These are phyloP conservation scores for Diaporthe nobilis DNA, from an alignment of 2,329 filamentous ascomycete genomes.

Conservation along the genomic window DNA sequence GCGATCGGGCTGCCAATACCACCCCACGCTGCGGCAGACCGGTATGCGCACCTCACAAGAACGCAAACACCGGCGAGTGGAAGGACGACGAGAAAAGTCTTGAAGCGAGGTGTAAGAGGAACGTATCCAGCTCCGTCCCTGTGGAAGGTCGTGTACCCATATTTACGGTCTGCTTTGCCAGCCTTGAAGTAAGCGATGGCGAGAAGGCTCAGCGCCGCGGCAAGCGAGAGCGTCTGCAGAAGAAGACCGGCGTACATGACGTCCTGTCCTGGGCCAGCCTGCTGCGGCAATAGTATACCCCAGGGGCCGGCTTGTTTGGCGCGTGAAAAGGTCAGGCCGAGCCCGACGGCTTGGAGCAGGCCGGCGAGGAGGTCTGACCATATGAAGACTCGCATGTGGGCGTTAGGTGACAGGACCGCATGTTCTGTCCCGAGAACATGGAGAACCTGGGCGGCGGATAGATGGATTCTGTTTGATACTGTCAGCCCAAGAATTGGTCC, in stretches of 20 bases:
- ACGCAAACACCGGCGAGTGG: conserved; percentile 46
- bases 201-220: conserved; percentile 46
- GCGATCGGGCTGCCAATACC: conserved; percentile 47
- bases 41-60: conserved; percentile 48
- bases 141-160: conserved; percentile 51
- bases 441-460: conserved; percentile 47
- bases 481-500: neutral
- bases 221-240: conserved; percentile 47
- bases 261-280: conserved; percentile 34
- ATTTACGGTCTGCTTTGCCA: conserved; percentile 43
- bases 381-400: conserved; percentile 47
- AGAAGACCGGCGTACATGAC: conserved; percentile 48
- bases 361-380: conserved; percentile 47
- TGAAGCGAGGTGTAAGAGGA: conserved; percentile 46
- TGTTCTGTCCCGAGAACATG: conserved; percentile 49
- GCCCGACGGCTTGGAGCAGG: conserved; percentile 47
- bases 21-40: conserved; percentile 46
- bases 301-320: conserved; percentile 41
- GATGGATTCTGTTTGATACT: conserved; percentile 47
- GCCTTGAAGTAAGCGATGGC: conserved; percentile 46
- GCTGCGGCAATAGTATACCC: conserved; percentile 28
- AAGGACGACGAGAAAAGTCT: conserved; percentile 47
- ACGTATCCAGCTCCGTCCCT: conserved; percentile 45
- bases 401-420: conserved; percentile 46
- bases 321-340: conserved; percentile 48